Evolutionary conservation across 139 green algal species (phyloP), one percentile per base, ranked within the genome.

Genomic region (Chlamydomonas asymmetrica): DNA sequence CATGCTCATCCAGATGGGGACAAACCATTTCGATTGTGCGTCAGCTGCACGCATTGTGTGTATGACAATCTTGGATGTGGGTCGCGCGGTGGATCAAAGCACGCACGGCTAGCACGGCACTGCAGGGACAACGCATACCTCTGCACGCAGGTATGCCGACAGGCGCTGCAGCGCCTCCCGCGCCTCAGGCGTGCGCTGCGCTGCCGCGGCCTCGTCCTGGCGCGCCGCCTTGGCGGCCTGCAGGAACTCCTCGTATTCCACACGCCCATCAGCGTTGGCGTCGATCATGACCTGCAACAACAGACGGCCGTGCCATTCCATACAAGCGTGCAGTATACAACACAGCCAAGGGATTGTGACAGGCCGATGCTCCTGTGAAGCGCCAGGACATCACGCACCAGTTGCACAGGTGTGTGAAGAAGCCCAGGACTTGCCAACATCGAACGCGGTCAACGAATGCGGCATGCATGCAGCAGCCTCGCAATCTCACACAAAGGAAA

Each of bases 221-320:
- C 73, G 40, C 59, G 49, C 67, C 31, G 48, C 71, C n/a, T 68
- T 54, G 43, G 79, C 79, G 25, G 79, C 72, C 69, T 75, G 68
- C n/a, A 84, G 23, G 50, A 88, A 83, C 75, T 88, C 82, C 23
- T 74, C 60, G 18, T 79, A 76, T 2, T 62, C 75, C 37, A 85
- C 75, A 37, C 71, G 38, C 31, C 75, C 74, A 45, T 88, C 82
- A 37, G 66, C 57, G 64, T 88, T 74, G 3, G 63, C 18, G 61
- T 88, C 82, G 50, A 88, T 76, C 74, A 85, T 80, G 13, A 68
- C 79, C 69, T 80, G 69, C 2, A 56, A 39, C 72, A 59, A 73
- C 4, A 61, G 75, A 66, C 18, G 49, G 22, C 18, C 18, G 49
- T 18, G 18, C 50, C 50, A 60, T 60, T 60, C 25, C 50, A 60